Conservation (phyloP, 192 early-diverging fungal species). For the Umbelopsis isabellina region DNA sequence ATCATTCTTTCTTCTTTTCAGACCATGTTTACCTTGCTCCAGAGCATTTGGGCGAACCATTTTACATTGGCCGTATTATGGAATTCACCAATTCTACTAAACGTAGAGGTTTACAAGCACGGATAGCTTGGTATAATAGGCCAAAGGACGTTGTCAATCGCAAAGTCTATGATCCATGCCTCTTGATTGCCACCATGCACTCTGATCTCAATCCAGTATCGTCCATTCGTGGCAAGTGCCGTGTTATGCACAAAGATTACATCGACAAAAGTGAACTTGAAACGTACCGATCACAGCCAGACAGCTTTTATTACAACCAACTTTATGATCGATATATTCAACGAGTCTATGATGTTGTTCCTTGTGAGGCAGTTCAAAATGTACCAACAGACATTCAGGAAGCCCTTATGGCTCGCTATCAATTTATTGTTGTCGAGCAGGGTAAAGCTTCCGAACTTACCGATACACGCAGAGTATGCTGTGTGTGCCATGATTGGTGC, state of each 20-base stretch:
- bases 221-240: conserved; percentile 82
- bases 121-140: conserved; percentile 77
- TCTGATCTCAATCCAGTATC: conserved; percentile 82
- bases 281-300: conserved; percentile 57
- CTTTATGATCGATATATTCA: conserved; percentile 91
- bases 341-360: conserved; percentile 86
- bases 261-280: conserved; percentile 62
- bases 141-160: conserved; percentile 73
- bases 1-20: conserved; percentile 34
- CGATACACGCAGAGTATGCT: conserved; percentile 68
- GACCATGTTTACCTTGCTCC: conserved; percentile 80
- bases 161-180: conserved; percentile 68
- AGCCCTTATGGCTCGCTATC: conserved; percentile 68
- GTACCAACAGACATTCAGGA: conserved; percentile 73
- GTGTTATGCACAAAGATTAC: conserved; percentile 67
- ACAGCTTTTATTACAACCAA: conserved; percentile 87
- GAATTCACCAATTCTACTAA: conserved; percentile 66
- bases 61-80: conserved; percentile 81
- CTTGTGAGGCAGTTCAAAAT: conserved; percentile 76
- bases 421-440: conserved; percentile 85
- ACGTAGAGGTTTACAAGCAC: conserved; percentile 55
- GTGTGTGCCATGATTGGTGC: conserved; percentile 75
- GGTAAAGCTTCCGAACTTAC: conserved; percentile 80
- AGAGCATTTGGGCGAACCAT: conserved; percentile 73
- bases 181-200: conserved; percentile 87